A percentile compares a stretch with the other conserved stretches of the same genome.
These are phyloP conservation scores for Nadsonia commutata DNA, from an alignment of 1,139 yeast species.

Conservation along the genomic window DNA sequence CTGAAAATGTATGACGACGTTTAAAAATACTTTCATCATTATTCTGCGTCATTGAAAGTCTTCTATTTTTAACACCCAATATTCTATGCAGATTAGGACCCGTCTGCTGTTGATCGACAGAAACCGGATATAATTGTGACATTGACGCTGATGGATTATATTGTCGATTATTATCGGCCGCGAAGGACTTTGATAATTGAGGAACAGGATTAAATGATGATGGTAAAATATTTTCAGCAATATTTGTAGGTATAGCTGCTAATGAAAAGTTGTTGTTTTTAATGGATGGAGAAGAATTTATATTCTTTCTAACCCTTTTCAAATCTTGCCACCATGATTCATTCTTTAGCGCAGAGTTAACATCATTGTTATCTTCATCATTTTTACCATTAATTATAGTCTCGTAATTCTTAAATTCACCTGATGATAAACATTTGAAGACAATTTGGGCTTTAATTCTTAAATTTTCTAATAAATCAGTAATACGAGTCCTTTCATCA, in stretches of 20 bases:
- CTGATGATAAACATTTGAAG: conserved; percentile 52
- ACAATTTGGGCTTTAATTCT: conserved; percentile 70
- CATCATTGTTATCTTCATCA: conserved; percentile 13
- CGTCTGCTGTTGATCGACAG: no score
- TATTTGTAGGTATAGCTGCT: neutral
- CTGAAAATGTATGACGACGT: neutral
- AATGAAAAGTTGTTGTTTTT: neutral
- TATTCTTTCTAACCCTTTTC: conserved; percentile 33
- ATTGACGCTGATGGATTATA: no score
- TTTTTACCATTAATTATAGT: conserved; percentile 56
- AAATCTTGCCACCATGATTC: conserved; percentile 58
- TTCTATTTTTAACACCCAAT: neutral
- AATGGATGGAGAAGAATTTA: neutral
- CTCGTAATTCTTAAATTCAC: conserved; percentile 50
- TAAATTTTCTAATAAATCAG: conserved; percentile 49
- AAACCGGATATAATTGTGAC: no score
- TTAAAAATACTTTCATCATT: neutral
- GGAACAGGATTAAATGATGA: neutral
- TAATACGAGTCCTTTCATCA: conserved; percentile 52
- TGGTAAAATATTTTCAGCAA: neutral
- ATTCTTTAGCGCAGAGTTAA: conserved; percentile 28
- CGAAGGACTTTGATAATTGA: no score
- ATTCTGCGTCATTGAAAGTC: neutral
- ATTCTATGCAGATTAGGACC: neutral
- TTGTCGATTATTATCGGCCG: no score